Base-by-base conservation (phyloP, 2,329 filamentous ascomycete species). In the Spiromastix sp. region DNA sequence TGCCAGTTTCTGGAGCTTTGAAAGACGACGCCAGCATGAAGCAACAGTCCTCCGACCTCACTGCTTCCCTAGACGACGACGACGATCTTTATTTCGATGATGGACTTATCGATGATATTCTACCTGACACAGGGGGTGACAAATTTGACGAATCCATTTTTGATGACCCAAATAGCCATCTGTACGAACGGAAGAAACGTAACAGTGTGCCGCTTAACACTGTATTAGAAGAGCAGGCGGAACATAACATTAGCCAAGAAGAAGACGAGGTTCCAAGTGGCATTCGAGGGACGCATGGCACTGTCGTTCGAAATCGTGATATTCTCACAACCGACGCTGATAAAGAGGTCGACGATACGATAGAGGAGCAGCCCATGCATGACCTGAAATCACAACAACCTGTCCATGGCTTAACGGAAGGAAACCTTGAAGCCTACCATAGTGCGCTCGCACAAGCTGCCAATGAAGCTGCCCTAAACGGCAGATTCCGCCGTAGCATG, bases 381-480 rank as follows among this genome's bases (percentile, higher is more conserved):
- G n/a, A 24, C 21, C 7, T 7, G 7, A 7, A 24, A 13, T 13
- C 42, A 1, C 43, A 45, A 24, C 47, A 45, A 9, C n/a, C 41
- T 10, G 19, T 32, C 11, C 32, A 27, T 5, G 41, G 24, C 10
- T 33, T 46, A 20, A 44, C 39, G 4, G 19, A 41, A 16, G 40
- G 38, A 22, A 77, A 71, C 38, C 62, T 82, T 13, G 76, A 77
- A 27, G 80, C 76, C 1, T 89, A 95, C 49, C 86, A 94, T 52
- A 81, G 81, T 34, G 85, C 86, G 1, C 68, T 96, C 4, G 85
- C 85, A 2, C 79, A 82, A 30, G 89, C 86, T 5, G 81, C 85
- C 7, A 79, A 81, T 42, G 71, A 80, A 51, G 85, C 86, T 4
- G 81, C 77, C 15, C 76, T 76, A 1, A 79, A 79, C 24, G 85